Base-by-base conservation (phyloP, 345 rosid species). In the Gossypium sturtianum region DNA sequence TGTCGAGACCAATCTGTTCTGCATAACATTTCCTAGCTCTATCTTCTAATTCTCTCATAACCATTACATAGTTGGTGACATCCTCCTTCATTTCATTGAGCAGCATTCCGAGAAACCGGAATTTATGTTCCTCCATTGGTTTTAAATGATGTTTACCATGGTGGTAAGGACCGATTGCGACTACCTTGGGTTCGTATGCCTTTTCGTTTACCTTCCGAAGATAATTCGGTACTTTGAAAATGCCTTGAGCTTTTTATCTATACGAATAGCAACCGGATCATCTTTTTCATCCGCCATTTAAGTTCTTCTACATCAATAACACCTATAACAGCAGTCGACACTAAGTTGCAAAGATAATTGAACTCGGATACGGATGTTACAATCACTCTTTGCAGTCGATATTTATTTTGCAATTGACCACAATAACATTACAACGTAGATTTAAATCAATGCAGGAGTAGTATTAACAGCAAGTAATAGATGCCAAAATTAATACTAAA, bases 121-220 rank as follows among this genome's bases (percentile, higher is more conserved):
- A 1, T 41, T 80, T 80, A 57, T 59, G 70, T 29, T 57, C 79
- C 64, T 80, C 79, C 79, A 72, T 76, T 1, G 44, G 59, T 12
- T 19, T 20, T 34, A 76, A 51, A 27, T 60, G 65, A 66, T 16
- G 41, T 22, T 72, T 80, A 5, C 59, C 70, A 7, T 16, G 74
- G 44, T 76, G 74, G 49, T 72, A 72, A 48, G 82, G 79, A 41
- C 82, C 82, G 7, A 80, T 76, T 2, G 82, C 73, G 2, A 80
- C 19, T 59, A 76, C 25, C 3, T 58, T n/a, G 1, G 82, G 79
- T 49, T 80, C 82, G 52, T 76, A 80, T 1, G 82, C 74, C n/a
- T 34, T 75, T 17, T 66, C 69, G 13, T 76, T 80, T 17, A 75
- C 64, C 34, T 67, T 58, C 9, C 75, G 75, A 1, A 74, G 62